A percentile compares a stretch with the other conserved stretches of the same genome.
These are phyloP conservation scores for Typha latifolia DNA, from an alignment of 176 grass and related monocot species.

Conservation along the genomic window DNA sequence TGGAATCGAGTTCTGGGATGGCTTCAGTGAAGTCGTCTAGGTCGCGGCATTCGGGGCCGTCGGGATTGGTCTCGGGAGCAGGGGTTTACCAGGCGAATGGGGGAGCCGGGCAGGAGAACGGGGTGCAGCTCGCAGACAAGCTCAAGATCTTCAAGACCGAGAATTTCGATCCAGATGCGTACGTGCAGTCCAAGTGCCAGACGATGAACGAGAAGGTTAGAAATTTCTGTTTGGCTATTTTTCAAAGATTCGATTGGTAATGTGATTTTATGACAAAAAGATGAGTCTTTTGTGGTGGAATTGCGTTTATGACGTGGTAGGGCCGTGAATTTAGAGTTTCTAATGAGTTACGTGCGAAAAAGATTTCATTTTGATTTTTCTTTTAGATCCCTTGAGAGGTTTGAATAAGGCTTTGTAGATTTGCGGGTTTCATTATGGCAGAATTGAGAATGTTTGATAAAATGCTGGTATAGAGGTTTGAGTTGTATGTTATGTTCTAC, in stretches of 20 bases:
- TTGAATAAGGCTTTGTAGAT: not conserved
- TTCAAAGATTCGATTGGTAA: not conserved
- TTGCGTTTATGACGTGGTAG: no score
- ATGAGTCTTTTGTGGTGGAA: no score
- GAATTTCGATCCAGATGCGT: conserved; percentile 92
- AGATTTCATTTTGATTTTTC: not conserved
- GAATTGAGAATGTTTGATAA: no score
- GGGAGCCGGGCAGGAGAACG: conserved; percentile 25
- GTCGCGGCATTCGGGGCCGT: not conserved
- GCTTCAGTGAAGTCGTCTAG: not conserved
- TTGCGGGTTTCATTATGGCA: no score
- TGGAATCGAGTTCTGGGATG: not conserved
- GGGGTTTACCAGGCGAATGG: conserved; percentile 6
- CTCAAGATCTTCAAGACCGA: conserved; percentile 99
- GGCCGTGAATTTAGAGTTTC: no score
- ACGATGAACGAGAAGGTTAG: conserved; percentile 94
- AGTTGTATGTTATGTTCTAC: no score
- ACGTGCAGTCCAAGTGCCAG: conserved; percentile 98
- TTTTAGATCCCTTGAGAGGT: not conserved
- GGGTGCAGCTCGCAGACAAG: conserved; percentile 92
- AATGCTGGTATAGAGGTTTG: no score
- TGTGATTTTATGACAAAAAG: not conserved
- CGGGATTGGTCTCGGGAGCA: conserved; percentile 3
- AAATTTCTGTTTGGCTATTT: not conserved
- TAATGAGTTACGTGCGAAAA: no score